phyloP scores from a whole-genome alignment of 192 early-diverging fungal species.

The Paraglomus brasilianum region DNA sequence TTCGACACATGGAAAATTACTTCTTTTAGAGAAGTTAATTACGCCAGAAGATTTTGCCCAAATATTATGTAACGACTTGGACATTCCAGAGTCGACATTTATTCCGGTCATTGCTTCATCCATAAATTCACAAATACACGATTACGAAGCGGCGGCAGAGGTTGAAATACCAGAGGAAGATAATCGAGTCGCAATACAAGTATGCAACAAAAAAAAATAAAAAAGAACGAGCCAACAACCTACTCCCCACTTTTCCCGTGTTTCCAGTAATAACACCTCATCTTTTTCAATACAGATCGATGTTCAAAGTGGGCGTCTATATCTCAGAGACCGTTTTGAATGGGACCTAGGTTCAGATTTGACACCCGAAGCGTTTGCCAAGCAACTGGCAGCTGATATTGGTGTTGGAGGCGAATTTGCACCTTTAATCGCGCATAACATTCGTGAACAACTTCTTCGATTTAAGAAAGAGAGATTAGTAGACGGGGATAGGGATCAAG shows the following conservation, averaged over 20 bases:
- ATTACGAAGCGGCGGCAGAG: slow-evolving; percentile 54
- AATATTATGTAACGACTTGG: slow-evolving; percentile 77
- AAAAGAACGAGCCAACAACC: slow-evolving; percentile 3
- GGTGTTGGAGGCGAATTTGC: slow-evolving; percentile 82
- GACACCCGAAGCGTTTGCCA: slow-evolving; percentile 73
- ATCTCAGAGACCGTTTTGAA: slow-evolving; percentile 86
- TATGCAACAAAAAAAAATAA: slow-evolving; percentile 34
- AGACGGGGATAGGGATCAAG: slow-evolving; percentile 45
- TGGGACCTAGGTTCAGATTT: slow-evolving; percentile 78
- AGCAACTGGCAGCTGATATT: slow-evolving; percentile 64
- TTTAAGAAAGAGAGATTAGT: slow-evolving; percentile 53
- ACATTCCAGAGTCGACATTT: slow-evolving; percentile 53
- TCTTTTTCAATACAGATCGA: slow-evolving; percentile 57
- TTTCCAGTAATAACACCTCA: slow-evolving; percentile 10
- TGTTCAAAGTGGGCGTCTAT: slow-evolving; percentile 76
- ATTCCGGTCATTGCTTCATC: slow-evolving; percentile 52
- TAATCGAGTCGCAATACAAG: slow-evolving; percentile 50
- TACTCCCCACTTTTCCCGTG: slow-evolving; percentile 29
- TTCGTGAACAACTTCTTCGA: slow-evolving; percentile 71
- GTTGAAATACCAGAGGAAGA: slow-evolving; percentile 45
- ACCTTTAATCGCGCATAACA: slow-evolving; percentile 68
- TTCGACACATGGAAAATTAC: background rate
- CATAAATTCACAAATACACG: slow-evolving; percentile 60
- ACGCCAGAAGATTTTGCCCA: slow-evolving; percentile 85
- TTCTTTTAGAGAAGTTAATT: slow-evolving; percentile 59